Evolutionary conservation across 208 protist species (phyloP).

Genomic region (Crithidia thermophila): DNA sequence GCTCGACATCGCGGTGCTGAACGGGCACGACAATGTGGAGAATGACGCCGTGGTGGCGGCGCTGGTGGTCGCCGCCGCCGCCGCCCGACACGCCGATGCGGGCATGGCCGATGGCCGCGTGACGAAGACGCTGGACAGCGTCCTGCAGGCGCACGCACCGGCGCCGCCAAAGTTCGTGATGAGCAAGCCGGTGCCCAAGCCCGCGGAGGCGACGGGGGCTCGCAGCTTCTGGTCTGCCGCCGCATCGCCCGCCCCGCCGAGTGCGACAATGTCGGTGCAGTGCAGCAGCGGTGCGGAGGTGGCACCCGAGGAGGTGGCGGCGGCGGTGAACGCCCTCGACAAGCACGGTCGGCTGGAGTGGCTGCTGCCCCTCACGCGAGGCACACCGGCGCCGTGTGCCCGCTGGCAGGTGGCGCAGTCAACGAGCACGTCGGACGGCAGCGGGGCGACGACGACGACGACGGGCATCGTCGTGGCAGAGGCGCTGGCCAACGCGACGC

Average conservation of each 20-base stretch:
- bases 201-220: neutral
- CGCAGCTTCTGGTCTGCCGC: constrained; percentile 17
- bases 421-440: neutral
- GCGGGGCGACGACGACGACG: neutral
- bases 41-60: constrained; percentile 38
- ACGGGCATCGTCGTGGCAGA: constrained; percentile 31
- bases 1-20: constrained; percentile 78
- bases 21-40: constrained; percentile 31
- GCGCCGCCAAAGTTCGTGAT: constrained; percentile 78
- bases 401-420: constrained; percentile 31
- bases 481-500: constrained; percentile 8
- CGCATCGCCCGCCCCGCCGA: neutral
- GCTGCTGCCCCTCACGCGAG: constrained; percentile 32
- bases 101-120: neutral
- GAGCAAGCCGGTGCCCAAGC: constrained; percentile 61
- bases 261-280: constrained; percentile 5
- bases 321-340: constrained; percentile 21
- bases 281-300: constrained; percentile 25
- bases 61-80: constrained; percentile 28
- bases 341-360: constrained; percentile 28
- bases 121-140: constrained; percentile 41
- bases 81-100: constrained; percentile 29
- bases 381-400: constrained; percentile 1
- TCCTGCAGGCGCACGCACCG: constrained; percentile 48
- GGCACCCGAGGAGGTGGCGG: constrained; percentile 32